A percentile compares a stretch with the other conserved stretches of the same genome.
phyloP scores from a whole-genome alignment of 495 filamentous ascomycete genomes.

The Daldinia grandis region DNA sequence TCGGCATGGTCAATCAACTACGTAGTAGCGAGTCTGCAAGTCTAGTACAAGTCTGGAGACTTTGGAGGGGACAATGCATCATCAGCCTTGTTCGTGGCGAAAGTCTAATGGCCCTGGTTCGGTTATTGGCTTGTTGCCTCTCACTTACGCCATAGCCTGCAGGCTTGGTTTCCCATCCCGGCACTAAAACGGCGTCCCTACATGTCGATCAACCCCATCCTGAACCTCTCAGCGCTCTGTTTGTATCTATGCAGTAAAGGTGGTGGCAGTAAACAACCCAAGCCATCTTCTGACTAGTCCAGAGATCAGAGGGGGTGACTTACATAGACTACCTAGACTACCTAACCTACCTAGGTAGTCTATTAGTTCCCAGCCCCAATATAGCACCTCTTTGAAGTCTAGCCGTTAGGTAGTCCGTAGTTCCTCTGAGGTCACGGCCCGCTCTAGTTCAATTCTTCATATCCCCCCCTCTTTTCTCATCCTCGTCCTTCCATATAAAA shows the following conservation, averaged over 20 bases:
- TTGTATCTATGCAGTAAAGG: slow-evolving; percentile 34
- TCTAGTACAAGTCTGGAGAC: slow-evolving; percentile 14
- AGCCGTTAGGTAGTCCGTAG: background rate
- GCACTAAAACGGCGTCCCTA: slow-evolving; percentile 45
- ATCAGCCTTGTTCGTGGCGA: slow-evolving; percentile 44
- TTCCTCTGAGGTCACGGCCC: slow-evolving; percentile 24
- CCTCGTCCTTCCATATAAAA: slow-evolving; percentile 35
- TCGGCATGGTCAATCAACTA: slow-evolving; percentile 27
- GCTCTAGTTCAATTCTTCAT: slow-evolving; percentile 22
- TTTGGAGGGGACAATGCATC: slow-evolving; percentile 38
- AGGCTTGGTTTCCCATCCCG: slow-evolving; percentile 44
- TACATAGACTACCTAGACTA: background rate
- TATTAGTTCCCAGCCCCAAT: slow-evolving; percentile 33
- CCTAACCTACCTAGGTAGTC: slow-evolving; percentile 28
- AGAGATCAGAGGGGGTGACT: too few relatives aligned
- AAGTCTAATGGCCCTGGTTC: slow-evolving; percentile 34
- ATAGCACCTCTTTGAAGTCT: slow-evolving; percentile 31
- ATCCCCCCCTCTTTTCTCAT: slow-evolving; percentile 44
- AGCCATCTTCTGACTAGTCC: background rate
- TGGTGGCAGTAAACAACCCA: slow-evolving; percentile 3
- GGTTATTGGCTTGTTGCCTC: slow-evolving; percentile 38
- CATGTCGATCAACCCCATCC: slow-evolving; percentile 48
- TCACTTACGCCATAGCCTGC: slow-evolving; percentile 48
- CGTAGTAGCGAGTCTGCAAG: slow-evolving; percentile 31
- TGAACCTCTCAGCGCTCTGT: slow-evolving; percentile 25